Evolutionary conservation across 2,329 filamentous ascomycete species (phyloP).

Genomic region (Trichoderma endophyticum): DNA sequence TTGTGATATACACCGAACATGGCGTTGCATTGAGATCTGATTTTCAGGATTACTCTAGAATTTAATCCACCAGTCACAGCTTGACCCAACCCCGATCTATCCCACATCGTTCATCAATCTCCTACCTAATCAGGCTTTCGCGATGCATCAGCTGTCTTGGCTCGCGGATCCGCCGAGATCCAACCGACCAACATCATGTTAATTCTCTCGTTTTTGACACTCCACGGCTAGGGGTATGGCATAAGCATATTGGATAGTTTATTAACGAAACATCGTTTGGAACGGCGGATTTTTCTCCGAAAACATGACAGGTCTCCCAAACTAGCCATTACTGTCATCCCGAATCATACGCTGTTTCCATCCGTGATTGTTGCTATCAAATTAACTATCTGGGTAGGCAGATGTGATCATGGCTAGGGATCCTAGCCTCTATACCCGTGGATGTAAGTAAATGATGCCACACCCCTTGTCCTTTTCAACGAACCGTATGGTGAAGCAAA

Average conservation of each 20-base stretch:
- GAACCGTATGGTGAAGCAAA: not conserved
- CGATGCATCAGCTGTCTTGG: not conserved
- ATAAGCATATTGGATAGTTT: not conserved
- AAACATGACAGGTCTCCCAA: not conserved
- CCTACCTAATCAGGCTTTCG: not conserved
- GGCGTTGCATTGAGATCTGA: not conserved
- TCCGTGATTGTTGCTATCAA: not conserved
- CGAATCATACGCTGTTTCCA: not conserved
- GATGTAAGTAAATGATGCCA: not conserved
- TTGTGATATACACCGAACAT: not conserved
- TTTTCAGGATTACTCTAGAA: not conserved
- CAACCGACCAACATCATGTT: not conserved
- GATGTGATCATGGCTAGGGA: not conserved
- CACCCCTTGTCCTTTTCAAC: not conserved
- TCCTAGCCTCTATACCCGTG: not conserved
- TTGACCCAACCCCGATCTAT: not conserved
- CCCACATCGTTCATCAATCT: not conserved
- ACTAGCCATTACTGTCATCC: not conserved
- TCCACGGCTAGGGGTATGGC: not conserved
- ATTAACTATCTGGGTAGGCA: not conserved
- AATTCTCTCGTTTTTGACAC: not conserved
- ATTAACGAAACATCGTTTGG: not conserved
- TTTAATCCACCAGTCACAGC: slow-evolving; percentile 20
- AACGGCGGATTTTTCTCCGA: not conserved
- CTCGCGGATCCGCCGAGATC: slow-evolving; percentile 17